These are phyloP conservation scores for Hydnomerulius pinastri DNA, from an alignment of 768 basidiomycete genomes.

Conservation along the genomic window DNA sequence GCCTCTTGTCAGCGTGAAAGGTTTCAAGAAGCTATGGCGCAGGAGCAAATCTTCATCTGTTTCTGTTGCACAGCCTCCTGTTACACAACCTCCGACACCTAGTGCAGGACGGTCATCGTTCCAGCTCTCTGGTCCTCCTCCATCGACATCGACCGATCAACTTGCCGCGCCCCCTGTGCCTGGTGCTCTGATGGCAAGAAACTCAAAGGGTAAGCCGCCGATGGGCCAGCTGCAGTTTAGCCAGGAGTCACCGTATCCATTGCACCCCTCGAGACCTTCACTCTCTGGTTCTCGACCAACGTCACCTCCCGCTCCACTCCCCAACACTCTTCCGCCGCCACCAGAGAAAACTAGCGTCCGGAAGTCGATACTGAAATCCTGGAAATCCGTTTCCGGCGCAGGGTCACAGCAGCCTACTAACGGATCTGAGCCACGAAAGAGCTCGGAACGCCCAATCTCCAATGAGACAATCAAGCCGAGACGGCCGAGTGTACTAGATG, in stretches of 20 bases:
- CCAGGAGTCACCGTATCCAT: constrained; percentile 72
- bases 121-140: constrained; percentile 24
- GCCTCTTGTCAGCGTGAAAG: constrained; percentile 72
- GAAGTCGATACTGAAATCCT: constrained; percentile 73
- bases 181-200: constrained; percentile 5
- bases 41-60: constrained; percentile 55
- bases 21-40: constrained; percentile 77
- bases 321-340: constrained; percentile 32
- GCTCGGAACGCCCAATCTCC: constrained; percentile 40
- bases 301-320: constrained; percentile 19
- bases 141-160: constrained; percentile 37
- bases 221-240: constrained; percentile 64
- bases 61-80: constrained; percentile 37
- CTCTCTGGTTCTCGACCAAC: constrained; percentile 34
- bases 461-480: constrained; percentile 39
- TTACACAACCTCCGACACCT: constrained; percentile 37
- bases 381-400: constrained; percentile 50
- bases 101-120: constrained; percentile 41
- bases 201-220: constrained; percentile 25
- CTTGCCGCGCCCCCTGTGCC: constrained; percentile 30
- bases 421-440: constrained; percentile 37
- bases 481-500: constrained; percentile 50
- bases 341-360: constrained; percentile 50
- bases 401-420: constrained; percentile 30
- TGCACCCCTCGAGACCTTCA: constrained; percentile 33